Percentiles rank a stretch among this genome's conserved stretches.
These are phyloP conservation scores for Fusarium multiceps DNA, from an alignment of 2,329 filamentous ascomycete genomes.

Conservation along the genomic window DNA sequence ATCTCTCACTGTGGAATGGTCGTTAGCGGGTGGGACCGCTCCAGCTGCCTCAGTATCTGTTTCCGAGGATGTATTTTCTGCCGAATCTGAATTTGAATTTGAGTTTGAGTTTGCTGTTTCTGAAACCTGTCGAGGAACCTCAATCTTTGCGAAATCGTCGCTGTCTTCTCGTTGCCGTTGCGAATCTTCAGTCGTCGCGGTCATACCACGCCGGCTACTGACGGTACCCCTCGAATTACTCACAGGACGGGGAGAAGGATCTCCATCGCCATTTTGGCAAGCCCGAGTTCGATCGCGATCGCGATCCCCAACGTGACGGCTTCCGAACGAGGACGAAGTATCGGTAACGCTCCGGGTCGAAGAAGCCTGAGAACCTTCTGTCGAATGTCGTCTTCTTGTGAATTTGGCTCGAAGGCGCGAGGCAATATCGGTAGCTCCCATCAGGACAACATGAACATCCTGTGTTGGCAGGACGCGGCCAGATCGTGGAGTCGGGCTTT, in stretches of 20 bases:
- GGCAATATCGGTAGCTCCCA: constrained; percentile 58
- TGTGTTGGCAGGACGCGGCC: constrained; percentile 23
- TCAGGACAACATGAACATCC: constrained; percentile 44
- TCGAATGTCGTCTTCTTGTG: constrained; percentile 56
- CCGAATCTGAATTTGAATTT: constrained; percentile 22
- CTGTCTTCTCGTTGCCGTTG: constrained; percentile 26
- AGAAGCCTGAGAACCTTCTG: constrained; percentile 52
- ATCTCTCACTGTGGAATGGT: constrained; percentile 26
- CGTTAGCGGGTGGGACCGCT: constrained; percentile 39
- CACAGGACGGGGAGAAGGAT: constrained; percentile 34
- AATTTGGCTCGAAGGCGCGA: constrained; percentile 61
- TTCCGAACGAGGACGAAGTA: constrained; percentile 38
- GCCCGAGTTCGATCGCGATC: constrained; percentile 38
- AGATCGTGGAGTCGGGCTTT: constrained; percentile 18
- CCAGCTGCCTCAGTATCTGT: constrained; percentile 18
- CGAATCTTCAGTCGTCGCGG: constrained; percentile 30
- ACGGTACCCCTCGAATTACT: constrained; percentile 40
- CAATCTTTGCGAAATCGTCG: constrained; percentile 18
- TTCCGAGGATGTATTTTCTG: constrained; percentile 28
- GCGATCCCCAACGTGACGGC: constrained; percentile 43
- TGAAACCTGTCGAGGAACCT: constrained; percentile 18
- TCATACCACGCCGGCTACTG: constrained; percentile 36
- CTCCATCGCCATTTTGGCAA: constrained; percentile 31
- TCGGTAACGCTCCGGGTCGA: constrained; percentile 46
- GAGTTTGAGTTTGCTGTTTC: constrained; percentile 15